Conservation (phyloP, 176 grass and related monocot species). For the barley (Hordeum vulgare) region MorexV3_pseudomolecules_assembly NC_058524.1:222227684-222228183, state of each 20-base stretch:
- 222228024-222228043: not conserved
- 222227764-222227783: no score
- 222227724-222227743: not conserved
- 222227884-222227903: no score
- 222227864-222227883: no score
- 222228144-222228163: conserved; percentile 1
- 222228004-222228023: not conserved
- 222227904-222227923: no score
- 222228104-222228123: not conserved
- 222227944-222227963: not conserved
- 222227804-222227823: no score
- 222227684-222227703: no score
- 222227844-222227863: no score
- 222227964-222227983: not conserved
- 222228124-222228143: not conserved
- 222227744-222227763: no score
- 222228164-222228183: not conserved
- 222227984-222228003: not conserved
- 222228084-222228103: not conserved
- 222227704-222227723: not conserved
- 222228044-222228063: not conserved
- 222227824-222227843: no score
- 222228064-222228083: not conserved
- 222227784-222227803: no score
- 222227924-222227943: no score